phyloP scores from a whole-genome alignment of 2,329 filamentous ascomycete species.

The Hypoxylon sp. region DNA sequence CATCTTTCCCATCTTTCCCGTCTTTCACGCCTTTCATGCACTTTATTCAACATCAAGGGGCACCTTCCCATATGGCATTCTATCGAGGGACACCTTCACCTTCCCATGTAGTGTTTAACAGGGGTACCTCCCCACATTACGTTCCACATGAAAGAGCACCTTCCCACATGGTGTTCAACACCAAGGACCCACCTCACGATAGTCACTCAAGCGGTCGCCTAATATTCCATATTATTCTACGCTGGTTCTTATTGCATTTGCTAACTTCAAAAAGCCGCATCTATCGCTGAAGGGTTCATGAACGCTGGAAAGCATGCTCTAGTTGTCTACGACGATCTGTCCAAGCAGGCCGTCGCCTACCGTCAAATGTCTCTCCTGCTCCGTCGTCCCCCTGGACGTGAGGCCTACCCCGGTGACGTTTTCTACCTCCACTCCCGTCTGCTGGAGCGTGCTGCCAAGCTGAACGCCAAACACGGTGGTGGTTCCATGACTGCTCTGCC shows the following conservation, averaged over 20 bases:
- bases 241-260: neutral
- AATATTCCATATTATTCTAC: neutral
- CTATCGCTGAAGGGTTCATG: constrained; percentile 80
- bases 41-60: too few relatives aligned
- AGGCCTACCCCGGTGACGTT: constrained; percentile 99
- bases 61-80: too few relatives aligned
- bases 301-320: constrained; percentile 88
- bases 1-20: too few relatives aligned
- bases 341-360: constrained; percentile 98
- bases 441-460: constrained; percentile 98
- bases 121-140: too few relatives aligned
- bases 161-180: too few relatives aligned
- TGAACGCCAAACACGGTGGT: constrained; percentile 94
- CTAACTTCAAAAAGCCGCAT: constrained; percentile 44
- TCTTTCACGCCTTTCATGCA: too few relatives aligned
- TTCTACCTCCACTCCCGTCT: constrained; percentile 99
- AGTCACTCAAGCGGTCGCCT: neutral
- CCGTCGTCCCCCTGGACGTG: constrained; percentile 97
- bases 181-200: neutral
- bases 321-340: constrained; percentile 94
- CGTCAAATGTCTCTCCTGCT: constrained; percentile 99
- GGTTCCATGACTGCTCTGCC: constrained; percentile 98
- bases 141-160: too few relatives aligned
- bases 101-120: too few relatives aligned
- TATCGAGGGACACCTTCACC: too few relatives aligned